A percentile compares a stretch with the other conserved stretches of the same genome.
Evolutionary conservation across 495 filamentous ascomycete species (phyloP).

Genomic region (Podospora anserina): DNA sequence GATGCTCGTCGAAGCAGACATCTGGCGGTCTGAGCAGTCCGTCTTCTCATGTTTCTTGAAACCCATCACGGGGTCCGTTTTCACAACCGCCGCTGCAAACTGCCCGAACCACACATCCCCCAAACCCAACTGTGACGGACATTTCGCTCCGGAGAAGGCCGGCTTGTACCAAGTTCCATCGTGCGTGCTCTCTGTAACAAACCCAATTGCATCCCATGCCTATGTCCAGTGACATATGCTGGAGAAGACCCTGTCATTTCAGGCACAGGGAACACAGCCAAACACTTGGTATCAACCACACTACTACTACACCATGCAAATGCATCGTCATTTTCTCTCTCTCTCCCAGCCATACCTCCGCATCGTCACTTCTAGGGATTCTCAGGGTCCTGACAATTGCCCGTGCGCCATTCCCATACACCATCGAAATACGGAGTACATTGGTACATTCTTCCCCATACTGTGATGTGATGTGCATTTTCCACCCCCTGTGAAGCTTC

Average conservation of each 20-base stretch:
- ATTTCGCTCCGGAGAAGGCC: not conserved
- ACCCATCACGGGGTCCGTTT: conserved; percentile 1
- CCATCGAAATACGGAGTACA: no score
- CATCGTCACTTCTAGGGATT: not conserved
- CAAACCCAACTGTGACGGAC: not conserved
- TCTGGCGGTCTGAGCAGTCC: conserved; percentile 1
- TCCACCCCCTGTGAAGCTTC: not conserved
- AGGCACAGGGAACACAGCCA: not conserved
- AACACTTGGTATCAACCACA: not conserved
- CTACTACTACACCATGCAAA: not conserved
- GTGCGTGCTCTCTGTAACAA: not conserved
- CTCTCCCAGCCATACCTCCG: not conserved
- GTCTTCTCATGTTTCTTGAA: not conserved
- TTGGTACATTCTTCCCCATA: not conserved
- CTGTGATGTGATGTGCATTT: not conserved
- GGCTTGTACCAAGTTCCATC: not conserved
- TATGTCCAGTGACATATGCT: not conserved
- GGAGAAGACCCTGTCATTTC: not conserved
- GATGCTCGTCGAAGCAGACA: not conserved
- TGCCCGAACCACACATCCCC: not conserved
- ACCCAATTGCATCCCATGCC: not conserved
- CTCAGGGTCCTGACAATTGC: not conserved
- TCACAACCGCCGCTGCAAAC: not conserved
- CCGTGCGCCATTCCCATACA: not conserved
- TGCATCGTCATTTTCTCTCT: not conserved